Conservation (phyloP, 2,329 filamentous ascomycete species). For the Botryotinia calthae region DNA sequence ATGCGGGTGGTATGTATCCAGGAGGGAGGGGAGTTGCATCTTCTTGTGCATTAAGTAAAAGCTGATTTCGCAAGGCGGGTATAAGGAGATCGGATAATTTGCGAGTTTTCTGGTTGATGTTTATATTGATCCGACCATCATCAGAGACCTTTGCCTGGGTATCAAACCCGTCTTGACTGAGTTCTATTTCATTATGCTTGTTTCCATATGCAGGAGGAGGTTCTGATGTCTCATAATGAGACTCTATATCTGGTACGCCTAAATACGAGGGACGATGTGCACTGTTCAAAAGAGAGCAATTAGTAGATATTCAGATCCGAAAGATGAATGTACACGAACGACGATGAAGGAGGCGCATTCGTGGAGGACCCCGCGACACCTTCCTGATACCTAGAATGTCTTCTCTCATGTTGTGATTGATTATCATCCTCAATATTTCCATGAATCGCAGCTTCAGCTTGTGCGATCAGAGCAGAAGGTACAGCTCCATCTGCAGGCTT, state of each 20-base stretch:
- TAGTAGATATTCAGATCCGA: neutral
- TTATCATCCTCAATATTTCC: constrained; percentile 31
- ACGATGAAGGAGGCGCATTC: neutral
- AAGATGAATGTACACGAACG: constrained; percentile 7
- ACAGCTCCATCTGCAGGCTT: constrained; percentile 23
- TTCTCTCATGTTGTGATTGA: constrained; percentile 16
- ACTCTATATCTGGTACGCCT: constrained; percentile 27
- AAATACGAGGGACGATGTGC: constrained; percentile 19
- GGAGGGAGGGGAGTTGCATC: constrained; percentile 56
- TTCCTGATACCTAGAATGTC: constrained; percentile 11
- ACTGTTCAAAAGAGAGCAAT: neutral
- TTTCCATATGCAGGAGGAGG: constrained; percentile 59
- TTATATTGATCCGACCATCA: constrained; percentile 77
- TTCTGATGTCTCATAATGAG: constrained; percentile 24
- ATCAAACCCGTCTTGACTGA: constrained; percentile 61
- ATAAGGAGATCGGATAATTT: constrained; percentile 65
- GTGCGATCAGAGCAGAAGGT: constrained; percentile 34
- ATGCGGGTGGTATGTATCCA: constrained; percentile 69
- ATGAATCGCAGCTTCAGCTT: constrained; percentile 38
- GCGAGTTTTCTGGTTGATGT: constrained; percentile 68
- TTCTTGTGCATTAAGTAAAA: constrained; percentile 43
- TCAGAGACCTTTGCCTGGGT: constrained; percentile 62
- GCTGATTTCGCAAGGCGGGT: constrained; percentile 59
- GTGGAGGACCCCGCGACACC: neutral
- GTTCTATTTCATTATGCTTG: constrained; percentile 53